Evolutionary conservation across 2,329 filamentous ascomycete species (phyloP), one percentile per base, ranked within the genome.

Genomic region (Alternaria brassicicola): DNA sequence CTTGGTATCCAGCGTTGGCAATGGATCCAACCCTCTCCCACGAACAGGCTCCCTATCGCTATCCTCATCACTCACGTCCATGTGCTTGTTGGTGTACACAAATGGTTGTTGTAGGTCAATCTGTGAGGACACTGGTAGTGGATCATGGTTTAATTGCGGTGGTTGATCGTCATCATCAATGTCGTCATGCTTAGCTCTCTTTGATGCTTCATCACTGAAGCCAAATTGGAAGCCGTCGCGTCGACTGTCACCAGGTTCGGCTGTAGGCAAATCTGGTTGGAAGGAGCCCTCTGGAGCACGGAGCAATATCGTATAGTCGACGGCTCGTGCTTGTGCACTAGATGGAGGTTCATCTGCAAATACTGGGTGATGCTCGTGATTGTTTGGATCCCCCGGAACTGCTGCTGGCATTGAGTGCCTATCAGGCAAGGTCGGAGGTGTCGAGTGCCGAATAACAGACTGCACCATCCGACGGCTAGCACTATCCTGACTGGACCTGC

Each of bases 371-470:
- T 57, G 39, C 25, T 55, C 41, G 25, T 62, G 21, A 48, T 26
- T 28, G n/a, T 36, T 39, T 7, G 9, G 12, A 6, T 49, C 48
- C 10, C 43, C 57, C 6, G 53, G 63, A 52, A 50, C 6, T 21
- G 48, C 39, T 43, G 50, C 21, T 25, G 52, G 39, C 26, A 35
- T 50, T 6, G 46, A 51, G 23, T 51, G 53, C 36, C 53, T 45
- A 26, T 41, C 46, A 13, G 23, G 25, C 47, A 63, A 58, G 47
- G 33, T 15, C 12, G 57, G 57, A 21, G 71, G 66, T 8, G 71
- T 71, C 4, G 68, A 63, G 47, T 76, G 58, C 17, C 71, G 64
- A 50, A 72, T 65, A 5, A 72, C 63, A 13, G 68, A 71, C 52
- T 75, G 66, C n/a, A 75, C 51, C 46, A 74, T 59, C 47, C 61